Percentiles rank a stretch among this genome's conserved stretches.
These are phyloP conservation scores for Croton laevigatus DNA, from an alignment of 441 rosid genomes.

Conservation along the genomic window DNA sequence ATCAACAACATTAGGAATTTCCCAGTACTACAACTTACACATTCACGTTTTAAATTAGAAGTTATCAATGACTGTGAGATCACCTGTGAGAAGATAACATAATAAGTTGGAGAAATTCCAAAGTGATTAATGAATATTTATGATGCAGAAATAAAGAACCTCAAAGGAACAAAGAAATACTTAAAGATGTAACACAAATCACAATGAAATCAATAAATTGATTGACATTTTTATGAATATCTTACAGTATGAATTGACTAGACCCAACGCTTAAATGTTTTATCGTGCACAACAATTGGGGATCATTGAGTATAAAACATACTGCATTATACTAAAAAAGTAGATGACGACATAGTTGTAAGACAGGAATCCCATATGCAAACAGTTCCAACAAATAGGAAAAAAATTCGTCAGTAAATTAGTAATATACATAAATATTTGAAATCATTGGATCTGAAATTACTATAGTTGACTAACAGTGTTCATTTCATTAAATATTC, in stretches of 20 bases:
- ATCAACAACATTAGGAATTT: slow-evolving; percentile 57
- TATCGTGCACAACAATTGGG: background rate
- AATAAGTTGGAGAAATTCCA: slow-evolving; percentile 6
- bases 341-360: no score
- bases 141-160: background rate
- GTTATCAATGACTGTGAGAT: slow-evolving; percentile 59
- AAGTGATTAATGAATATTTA: background rate
- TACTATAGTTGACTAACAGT: background rate
- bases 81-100: slow-evolving; percentile 40
- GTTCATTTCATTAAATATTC: background rate
- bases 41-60: slow-evolving; percentile 46
- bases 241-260: background rate
- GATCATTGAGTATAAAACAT: background rate
- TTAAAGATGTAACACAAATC: background rate
- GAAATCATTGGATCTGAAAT: background rate
- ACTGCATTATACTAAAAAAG: background rate
- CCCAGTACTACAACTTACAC: slow-evolving; percentile 71
- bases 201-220: background rate
- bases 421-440: background rate
- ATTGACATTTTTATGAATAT: background rate
- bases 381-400: background rate
- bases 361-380: background rate
- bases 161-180: background rate
- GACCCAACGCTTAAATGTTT: background rate
- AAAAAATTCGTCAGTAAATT: background rate